Evolutionary conservation across 352 stramenopile species (phyloP).

Genomic region (Globisporangium parvum): DNA sequence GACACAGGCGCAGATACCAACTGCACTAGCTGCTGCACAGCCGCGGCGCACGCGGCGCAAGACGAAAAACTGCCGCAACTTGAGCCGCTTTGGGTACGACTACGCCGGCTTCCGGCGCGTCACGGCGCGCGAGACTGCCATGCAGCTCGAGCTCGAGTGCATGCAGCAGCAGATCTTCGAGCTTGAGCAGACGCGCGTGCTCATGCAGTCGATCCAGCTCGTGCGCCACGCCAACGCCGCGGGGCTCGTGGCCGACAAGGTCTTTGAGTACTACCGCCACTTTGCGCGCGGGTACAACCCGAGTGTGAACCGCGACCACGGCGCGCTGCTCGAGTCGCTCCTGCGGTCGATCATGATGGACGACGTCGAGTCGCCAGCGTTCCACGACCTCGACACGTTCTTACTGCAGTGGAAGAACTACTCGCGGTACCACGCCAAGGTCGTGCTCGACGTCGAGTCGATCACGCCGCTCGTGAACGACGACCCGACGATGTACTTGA

Average conservation of each 20-base stretch:
- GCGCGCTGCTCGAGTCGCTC: conserved; percentile 26
- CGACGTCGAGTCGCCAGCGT: conserved; percentile 45
- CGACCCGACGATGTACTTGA: conserved; percentile 23
- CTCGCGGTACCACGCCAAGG: conserved; percentile 46
- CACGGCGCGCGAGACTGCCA: conserved; percentile 21
- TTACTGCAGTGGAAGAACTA: conserved; percentile 55
- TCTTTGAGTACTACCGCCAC: conserved; percentile 40
- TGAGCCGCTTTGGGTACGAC: conserved; percentile 24
- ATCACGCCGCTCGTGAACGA: conserved; percentile 35
- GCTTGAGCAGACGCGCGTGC: conserved; percentile 36
- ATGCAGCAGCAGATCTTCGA: conserved; percentile 36
- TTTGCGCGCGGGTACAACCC: conserved; percentile 45
- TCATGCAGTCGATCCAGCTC: conserved; percentile 39
- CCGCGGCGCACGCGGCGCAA: conserved; percentile 13
- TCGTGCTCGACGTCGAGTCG: conserved; percentile 22
- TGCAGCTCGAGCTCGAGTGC: conserved; percentile 19
- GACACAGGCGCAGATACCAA: not conserved
- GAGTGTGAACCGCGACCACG: conserved; percentile 6
- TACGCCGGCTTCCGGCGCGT: conserved; percentile 29
- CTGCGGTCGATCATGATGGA: conserved; percentile 42
- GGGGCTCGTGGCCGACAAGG: conserved; percentile 32
- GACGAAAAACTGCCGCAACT: conserved; percentile 39
- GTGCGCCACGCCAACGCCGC: conserved; percentile 35
- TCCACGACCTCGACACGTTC: conserved; percentile 44
- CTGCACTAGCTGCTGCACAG: not conserved